These are phyloP conservation scores for Penicillium sp. DNA, from an alignment of 2,329 filamentous ascomycete species.

Conservation along the genomic window DNA sequence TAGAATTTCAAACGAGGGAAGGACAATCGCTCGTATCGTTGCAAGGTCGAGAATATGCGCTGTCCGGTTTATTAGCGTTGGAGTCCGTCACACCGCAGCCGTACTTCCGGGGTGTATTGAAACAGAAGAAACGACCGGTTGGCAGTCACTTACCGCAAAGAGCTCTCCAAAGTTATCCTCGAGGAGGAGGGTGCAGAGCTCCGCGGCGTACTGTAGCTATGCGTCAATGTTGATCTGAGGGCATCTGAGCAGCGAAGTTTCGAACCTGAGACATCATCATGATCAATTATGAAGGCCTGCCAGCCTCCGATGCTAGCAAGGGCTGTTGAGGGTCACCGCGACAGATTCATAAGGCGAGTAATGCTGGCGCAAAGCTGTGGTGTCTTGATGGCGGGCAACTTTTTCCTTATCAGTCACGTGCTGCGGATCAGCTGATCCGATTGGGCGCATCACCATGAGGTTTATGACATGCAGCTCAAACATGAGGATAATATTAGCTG, in stretches of 20 bases:
- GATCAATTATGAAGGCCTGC: conserved; percentile 73
- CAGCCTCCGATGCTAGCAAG: conserved; percentile 72
- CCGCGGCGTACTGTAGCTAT: conserved; percentile 66
- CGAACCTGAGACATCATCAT: conserved; percentile 61
- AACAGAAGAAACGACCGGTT: too few species aligned
- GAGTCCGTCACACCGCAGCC: too few species aligned
- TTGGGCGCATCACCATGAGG: neutral
- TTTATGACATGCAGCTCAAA: too few species aligned
- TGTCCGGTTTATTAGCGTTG: conserved; percentile 42
- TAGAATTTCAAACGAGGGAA: conserved; percentile 71
- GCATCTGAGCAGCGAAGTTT: conserved; percentile 24
- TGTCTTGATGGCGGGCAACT: conserved; percentile 18
- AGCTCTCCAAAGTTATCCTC: conserved; percentile 90
- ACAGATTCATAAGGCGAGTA: conserved; percentile 33
- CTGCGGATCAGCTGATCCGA: conserved; percentile 20
- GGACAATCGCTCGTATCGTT: conserved; percentile 77
- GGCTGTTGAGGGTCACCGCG: conserved; percentile 69
- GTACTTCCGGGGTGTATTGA: too few species aligned
- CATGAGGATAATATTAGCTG: too few species aligned
- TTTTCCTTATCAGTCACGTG: conserved; percentile 36
- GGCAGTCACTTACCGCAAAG: conserved; percentile 72
- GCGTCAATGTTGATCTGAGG: conserved; percentile 28
- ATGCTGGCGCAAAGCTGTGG: neutral
- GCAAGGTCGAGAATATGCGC: conserved; percentile 82
- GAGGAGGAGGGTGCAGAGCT: conserved; percentile 89